These are phyloP conservation scores for Pezicula radicicola DNA, from an alignment of 2,329 filamentous ascomycete genomes.

Conservation along the genomic window DNA sequence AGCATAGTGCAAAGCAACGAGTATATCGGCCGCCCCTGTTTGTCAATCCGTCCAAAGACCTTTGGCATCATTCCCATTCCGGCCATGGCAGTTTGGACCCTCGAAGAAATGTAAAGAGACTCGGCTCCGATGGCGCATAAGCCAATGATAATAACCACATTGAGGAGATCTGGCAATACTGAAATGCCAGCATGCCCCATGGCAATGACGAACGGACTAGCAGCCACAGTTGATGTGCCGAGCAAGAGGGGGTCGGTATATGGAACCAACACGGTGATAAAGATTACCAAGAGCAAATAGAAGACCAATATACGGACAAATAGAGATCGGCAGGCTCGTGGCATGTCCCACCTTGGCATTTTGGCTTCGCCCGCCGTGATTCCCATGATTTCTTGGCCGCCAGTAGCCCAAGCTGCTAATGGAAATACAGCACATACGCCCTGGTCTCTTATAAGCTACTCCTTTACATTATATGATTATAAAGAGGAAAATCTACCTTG, in stretches of 20 bases:
- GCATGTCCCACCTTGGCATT: constrained; percentile 1
- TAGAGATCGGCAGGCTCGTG: not conserved
- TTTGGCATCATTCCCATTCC: constrained; percentile 1
- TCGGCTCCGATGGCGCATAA: not conserved
- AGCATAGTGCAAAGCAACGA: not conserved
- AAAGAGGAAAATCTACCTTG: not conserved
- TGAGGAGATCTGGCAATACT: not conserved
- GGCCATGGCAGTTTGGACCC: not conserved
- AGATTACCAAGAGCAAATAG: not conserved
- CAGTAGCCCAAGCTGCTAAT: not conserved
- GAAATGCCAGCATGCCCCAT: not conserved
- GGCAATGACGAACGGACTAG: constrained; percentile 1
- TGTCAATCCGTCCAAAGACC: not conserved
- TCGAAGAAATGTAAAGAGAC: not conserved
- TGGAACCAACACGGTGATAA: not conserved
- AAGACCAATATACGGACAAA: not conserved
- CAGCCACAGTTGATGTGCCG: not conserved
- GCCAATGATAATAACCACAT: not conserved
- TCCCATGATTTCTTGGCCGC: not conserved
- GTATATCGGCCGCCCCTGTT: not conserved
- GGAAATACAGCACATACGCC: not conserved
- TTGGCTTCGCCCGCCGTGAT: not conserved
- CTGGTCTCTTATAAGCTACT: not conserved
- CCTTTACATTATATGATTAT: not conserved
- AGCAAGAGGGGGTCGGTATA: not conserved